Evolutionary conservation across 192 early-diverging fungal genomes (phyloP), one percentile per base, ranked within the genome.

Genomic region (Backusella tarrabulga): DNA sequence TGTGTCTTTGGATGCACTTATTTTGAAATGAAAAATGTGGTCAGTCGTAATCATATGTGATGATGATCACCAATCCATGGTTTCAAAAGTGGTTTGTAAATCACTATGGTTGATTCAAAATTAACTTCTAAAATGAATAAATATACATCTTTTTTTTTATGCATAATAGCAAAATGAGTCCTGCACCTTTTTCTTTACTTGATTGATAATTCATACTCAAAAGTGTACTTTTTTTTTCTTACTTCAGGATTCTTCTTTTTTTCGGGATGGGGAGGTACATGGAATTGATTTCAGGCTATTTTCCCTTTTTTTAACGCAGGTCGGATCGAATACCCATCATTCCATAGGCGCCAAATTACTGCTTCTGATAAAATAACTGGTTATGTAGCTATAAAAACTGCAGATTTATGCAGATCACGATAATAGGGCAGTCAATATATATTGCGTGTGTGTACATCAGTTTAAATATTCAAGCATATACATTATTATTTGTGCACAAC

Each of bases 21-120:
- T 12, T 26, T 63, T 63, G 56, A 63, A 63, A 63, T 63, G 56
- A 63, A 63, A 63, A 63, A 63, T 63, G 56, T 63, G 26, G 56
- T 63, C 56, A 63, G 5, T 63, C 56, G 14, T 63, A 63, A 63
- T 54, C 52, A 54, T 63, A 26, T 63, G 26, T 63, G 56, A 4
- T 63, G 26, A 29, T 63, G 2, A 63, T 63, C 56, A 63, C 3
- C 9, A 4, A 4, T 3, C 1, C 11, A 9, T 63, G 46, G 46
- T 50, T 50, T 50, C 46, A 63, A 29, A 63, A 63, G 26, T n/a
- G 29, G 26, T 12, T 63, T 63, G 56, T 9, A 63, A 63, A 63
- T 63, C 56, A 26, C 1, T 63, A 26, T 56, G 54, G 2, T 21
- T n/a, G 19, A 21, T 56, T 56, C 54, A 9, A 56, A 56, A 56